These are phyloP conservation scores for Draba incana DNA, from an alignment of 345 rosid species.

Conservation along the genomic window DNA sequence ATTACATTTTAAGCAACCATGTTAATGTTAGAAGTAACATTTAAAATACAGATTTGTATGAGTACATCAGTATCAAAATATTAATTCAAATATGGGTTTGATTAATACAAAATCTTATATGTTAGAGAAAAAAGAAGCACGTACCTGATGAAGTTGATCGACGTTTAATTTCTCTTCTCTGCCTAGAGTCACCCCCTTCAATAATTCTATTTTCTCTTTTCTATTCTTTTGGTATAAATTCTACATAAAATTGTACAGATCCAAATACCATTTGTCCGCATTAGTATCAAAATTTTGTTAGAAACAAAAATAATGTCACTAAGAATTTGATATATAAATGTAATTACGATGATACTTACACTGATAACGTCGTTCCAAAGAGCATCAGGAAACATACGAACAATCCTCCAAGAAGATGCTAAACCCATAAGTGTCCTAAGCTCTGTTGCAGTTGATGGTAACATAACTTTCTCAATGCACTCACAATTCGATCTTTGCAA, in stretches of 20 bases:
- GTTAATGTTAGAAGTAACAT: background rate
- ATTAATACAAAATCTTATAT: background rate
- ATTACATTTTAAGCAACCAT: background rate
- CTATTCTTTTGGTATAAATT: slow-evolving; percentile 64
- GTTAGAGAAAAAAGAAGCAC: background rate
- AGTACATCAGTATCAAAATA: too few species aligned
- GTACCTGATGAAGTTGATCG: slow-evolving; percentile 70
- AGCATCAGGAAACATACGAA: slow-evolving; percentile 58
- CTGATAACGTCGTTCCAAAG: slow-evolving; percentile 57
- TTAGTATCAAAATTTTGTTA: background rate
- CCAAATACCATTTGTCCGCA: background rate
- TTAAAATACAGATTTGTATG: background rate
- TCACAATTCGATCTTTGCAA: slow-evolving; percentile 53
- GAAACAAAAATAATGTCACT: background rate
- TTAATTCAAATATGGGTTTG: too few species aligned
- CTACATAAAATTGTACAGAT: slow-evolving; percentile 36
- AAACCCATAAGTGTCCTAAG: slow-evolving; percentile 57
- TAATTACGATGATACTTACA: slow-evolving; percentile 46
- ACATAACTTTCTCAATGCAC: slow-evolving; percentile 60
- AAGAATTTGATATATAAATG: background rate
- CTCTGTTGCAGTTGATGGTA: slow-evolving; percentile 67
- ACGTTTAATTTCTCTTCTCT: slow-evolving; percentile 48
- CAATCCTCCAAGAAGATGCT: slow-evolving; percentile 42
- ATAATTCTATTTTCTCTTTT: slow-evolving; percentile 68
- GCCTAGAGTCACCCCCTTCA: slow-evolving; percentile 62